phyloP scores from a whole-genome alignment of 768 basidiomycete genomes.

The Termitomyces sp. region DNA sequence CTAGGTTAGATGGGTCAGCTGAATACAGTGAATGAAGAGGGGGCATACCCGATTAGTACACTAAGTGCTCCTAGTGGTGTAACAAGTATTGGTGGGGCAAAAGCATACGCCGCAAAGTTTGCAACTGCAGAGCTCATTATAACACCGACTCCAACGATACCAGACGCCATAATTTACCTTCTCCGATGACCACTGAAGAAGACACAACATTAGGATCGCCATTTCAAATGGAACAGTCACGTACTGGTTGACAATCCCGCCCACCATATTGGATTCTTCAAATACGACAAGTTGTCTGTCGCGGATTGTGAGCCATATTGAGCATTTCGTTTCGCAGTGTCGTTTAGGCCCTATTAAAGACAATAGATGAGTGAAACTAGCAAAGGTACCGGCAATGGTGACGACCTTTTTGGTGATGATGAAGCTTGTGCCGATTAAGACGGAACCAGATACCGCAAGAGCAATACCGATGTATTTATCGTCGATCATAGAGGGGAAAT shows the following conservation, averaged over 20 bases:
- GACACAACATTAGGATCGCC: conserved; percentile 2
- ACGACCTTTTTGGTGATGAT: conserved; percentile 98
- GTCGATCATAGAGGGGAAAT: conserved; percentile 55
- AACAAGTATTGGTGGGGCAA: conserved; percentile 97
- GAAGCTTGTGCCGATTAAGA: conserved; percentile 92
- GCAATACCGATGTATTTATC: conserved; percentile 95
- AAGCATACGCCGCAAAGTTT: conserved; percentile 96
- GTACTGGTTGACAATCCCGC: conserved; percentile 87
- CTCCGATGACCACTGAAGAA: conserved; percentile 80
- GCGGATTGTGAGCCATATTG: conserved; percentile 50
- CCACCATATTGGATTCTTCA: conserved; percentile 97
- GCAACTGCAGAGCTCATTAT: conserved; percentile 45
- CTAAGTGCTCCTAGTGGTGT: conserved; percentile 96
- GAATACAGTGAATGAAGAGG: neutral
- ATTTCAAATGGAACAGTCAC: conserved; percentile 29
- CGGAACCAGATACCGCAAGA: conserved; percentile 79
- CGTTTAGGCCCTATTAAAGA: conserved; percentile 76
- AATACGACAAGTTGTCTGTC: conserved; percentile 82
- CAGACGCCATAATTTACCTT: conserved; percentile 49
- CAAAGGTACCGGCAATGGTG: neutral
- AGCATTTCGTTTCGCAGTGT: conserved; percentile 60
- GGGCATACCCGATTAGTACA: conserved; percentile 87
- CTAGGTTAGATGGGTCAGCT: conserved; percentile 36
- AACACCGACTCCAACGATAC: neutral
- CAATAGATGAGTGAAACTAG: conserved; percentile 1